Evolutionary conservation across 345 rosid genomes (phyloP), one percentile per base, ranked within the genome.

Genomic region (Eucalyptus cloeziana): DNA sequence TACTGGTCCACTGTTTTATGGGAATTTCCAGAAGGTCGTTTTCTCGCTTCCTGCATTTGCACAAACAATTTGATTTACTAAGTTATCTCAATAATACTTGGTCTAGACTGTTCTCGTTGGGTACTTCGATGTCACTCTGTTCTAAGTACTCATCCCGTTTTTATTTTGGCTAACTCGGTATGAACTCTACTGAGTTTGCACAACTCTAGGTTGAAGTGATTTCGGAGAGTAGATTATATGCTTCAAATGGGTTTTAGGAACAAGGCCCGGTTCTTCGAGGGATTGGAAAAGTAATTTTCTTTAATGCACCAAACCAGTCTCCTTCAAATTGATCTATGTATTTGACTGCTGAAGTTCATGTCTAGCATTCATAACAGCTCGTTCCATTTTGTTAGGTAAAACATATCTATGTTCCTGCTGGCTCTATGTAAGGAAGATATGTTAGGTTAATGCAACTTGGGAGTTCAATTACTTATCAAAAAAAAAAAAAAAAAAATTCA

Each of bases 21-120:
- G 99, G 98, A 88, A 93, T 87, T 49, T 96, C 99, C 87, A 92
- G 98, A 91, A 97, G 98, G 98, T 96, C 86, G 50, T 86, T 90
- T 31, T 88, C 86, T 83, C 30, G 27, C 76, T 25, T 90, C 58
- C 24, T 50, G 37, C 69, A 43, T 31, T 58, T 58, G 69, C 79
- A 45, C 15, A 17, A n/a, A 79, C 71, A 40, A 31, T 85, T 88
- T 88, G 19, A 54, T 30, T 13, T 54, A 25, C 56, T 49, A 54
- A 13, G 30, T 56, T 25, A 47, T 54, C 40, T 51, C 60, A 86
- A n/a, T 49, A 22, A 21, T 43, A 85, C 49, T 58, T 62, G 64
- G n/a, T 58, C 31, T 88, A 47, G 80, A 88, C 17, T 62, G 85
- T 47, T 24, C 33, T 44, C 43, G 30, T 51, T 62, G 60, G 64